Base-by-base conservation (phyloP, 148 eudicot genomes). In the Amaranthus cruentus region DNA sequence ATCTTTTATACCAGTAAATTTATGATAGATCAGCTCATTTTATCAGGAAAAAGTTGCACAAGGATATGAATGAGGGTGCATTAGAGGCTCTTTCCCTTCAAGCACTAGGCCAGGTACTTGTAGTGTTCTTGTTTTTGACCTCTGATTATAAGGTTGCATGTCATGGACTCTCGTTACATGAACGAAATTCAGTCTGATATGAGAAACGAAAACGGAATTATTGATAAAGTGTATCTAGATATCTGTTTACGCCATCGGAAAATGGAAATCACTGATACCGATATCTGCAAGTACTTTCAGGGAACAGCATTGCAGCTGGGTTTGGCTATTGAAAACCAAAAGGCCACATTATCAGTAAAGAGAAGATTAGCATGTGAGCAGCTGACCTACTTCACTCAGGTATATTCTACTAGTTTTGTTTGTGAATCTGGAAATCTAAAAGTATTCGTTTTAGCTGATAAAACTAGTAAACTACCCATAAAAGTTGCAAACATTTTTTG, bases 221-320 rank as follows among this genome's bases (percentile, higher is more conserved):
- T 42, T 38, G 66, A 38, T 1, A 1, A 9, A 62, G 13, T 10
- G 7, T 62, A 9, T 15, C 3, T 7, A 28, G 46, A 60, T 21
- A 60, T 28, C 15, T 62, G 6, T 72, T 46, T 46, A 50, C 57
- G 57, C 59, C 68, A 14, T 14, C 43, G 8, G 21, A 50, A 50
- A 62, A 11, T 46, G 13, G 38, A 56, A 18, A 4, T 13, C 5
- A 15, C 77, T 66, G 42, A 14, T 70, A 62, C 46, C 68, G 54
- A 68, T 28, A 8, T 65, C 9, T 57, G 6, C 14, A 66, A 69
- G 55, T 63, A 61, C 68, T 80, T 82, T 65, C 87, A 91, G 98
- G 96, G 88, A 79, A 95, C 98, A 76, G 98, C 88, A 81, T 68
- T 90, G 76, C 98, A 95, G 83, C 93, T 95, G 62, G 90, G 93